phyloP scores from a whole-genome alignment of 257 asterid genomes.

The Nicotiana otophora region DNA sequence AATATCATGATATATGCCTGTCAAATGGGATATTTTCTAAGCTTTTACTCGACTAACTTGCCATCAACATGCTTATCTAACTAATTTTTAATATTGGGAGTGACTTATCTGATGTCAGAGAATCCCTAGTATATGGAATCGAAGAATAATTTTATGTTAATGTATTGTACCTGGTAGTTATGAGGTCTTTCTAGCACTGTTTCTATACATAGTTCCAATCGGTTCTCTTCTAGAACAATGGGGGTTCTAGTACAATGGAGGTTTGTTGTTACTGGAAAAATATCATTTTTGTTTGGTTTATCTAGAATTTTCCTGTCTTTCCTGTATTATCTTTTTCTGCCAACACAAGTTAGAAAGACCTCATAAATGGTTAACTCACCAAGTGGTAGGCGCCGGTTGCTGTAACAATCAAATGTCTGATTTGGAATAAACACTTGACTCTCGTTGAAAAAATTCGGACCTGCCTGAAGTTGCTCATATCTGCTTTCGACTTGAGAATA shows the following conservation, averaged over 20 bases:
- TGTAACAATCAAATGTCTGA: conserved; percentile 25
- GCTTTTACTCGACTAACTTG: not conserved
- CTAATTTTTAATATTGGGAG: not conserved
- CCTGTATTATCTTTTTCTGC: not conserved
- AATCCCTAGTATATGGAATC: not conserved
- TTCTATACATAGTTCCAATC: not conserved
- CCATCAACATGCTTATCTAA: not conserved
- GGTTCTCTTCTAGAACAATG: not conserved
- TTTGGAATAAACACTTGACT: conserved; percentile 17
- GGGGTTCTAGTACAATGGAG: not conserved
- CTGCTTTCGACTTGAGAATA: conserved; percentile 29
- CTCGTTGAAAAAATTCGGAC: conserved; percentile 21
- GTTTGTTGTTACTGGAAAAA: not conserved
- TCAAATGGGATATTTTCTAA: not conserved
- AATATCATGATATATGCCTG: not conserved
- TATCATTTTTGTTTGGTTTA: not conserved
- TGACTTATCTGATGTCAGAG: not conserved
- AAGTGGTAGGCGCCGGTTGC: conserved; percentile 27
- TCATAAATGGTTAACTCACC: conserved; percentile 37
- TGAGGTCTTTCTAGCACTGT: not conserved
- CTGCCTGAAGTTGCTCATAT: conserved; percentile 14
- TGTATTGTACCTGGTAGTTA: not conserved
- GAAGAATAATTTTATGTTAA: not conserved
- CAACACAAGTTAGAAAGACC: not conserved
- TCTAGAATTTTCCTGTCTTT: not conserved